Evolutionary conservation across 768 basidiomycete species (phyloP).

Genomic region (Termitomyces sp.): DNA sequence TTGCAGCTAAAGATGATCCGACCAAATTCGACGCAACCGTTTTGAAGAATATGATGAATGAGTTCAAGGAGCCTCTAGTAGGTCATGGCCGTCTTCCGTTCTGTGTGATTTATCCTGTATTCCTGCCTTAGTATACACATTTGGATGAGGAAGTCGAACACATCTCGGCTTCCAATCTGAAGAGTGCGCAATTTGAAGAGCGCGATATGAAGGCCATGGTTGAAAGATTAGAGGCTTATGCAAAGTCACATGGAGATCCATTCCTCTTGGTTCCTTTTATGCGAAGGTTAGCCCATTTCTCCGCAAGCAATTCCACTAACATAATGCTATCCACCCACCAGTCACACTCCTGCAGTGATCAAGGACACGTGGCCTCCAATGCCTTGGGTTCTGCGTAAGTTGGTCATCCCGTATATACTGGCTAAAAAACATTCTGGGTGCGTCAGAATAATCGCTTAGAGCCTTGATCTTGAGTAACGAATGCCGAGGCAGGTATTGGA

Average conservation of each 20-base stretch:
- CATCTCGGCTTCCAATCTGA: constrained; percentile 24
- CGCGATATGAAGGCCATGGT: constrained; percentile 22
- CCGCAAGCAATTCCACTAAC: no score
- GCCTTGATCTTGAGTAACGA: neutral
- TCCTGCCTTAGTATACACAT: constrained; percentile 24
- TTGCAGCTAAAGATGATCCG: constrained; percentile 17
- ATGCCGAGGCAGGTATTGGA: constrained; percentile 26
- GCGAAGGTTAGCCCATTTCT: constrained; percentile 21
- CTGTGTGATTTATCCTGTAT: neutral
- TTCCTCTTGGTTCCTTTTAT: constrained; percentile 30
- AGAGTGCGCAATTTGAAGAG: constrained; percentile 20
- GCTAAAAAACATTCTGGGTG: constrained; percentile 30
- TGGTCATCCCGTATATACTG: constrained; percentile 29
- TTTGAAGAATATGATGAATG: constrained; percentile 22
- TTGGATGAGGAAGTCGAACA: constrained; percentile 32
- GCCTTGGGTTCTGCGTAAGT: constrained; percentile 32
- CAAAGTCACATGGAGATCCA: constrained; percentile 27
- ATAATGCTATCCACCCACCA: constrained; percentile 4
- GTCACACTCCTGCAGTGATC: constrained; percentile 32
- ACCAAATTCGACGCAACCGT: constrained; percentile 24
- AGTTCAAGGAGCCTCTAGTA: constrained; percentile 25
- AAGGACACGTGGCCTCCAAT: constrained; percentile 32
- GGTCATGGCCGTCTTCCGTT: neutral
- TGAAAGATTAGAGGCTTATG: constrained; percentile 21
- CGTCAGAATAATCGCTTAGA: neutral